A percentile compares a stretch with the other conserved stretches of the same genome.
Conservation (phyloP, 2,329 filamentous ascomycete genomes). For the Fusarium sp. region DNA sequence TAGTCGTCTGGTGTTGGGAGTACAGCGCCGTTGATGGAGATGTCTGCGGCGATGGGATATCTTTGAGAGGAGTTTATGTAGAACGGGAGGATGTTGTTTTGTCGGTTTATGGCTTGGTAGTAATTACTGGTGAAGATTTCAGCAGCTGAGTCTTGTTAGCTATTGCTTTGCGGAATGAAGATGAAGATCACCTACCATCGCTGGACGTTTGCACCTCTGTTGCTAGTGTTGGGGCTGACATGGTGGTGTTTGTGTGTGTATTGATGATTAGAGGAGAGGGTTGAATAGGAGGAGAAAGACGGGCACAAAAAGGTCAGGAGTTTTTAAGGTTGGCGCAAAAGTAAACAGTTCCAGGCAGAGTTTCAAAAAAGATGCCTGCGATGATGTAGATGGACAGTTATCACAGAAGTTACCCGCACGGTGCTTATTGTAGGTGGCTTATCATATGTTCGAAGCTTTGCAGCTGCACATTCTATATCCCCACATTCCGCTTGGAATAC, state of each 20-base stretch:
- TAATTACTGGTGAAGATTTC: conserved; percentile 77
- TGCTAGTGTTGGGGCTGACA: conserved; percentile 53
- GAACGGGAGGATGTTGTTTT: conserved; percentile 70
- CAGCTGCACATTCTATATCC: conserved; percentile 11
- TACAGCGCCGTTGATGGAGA: conserved; percentile 81
- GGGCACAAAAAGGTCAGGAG: background rate
- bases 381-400: conserved; percentile 35
- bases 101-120: conserved; percentile 76
- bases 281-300: background rate
- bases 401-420: conserved; percentile 27
- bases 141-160: conserved; percentile 63
- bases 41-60: conserved; percentile 68
- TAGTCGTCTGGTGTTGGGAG: conserved; percentile 71
- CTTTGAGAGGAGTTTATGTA: conserved; percentile 70
- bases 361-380: conserved; percentile 20
- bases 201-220: conserved; percentile 57
- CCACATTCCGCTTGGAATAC: conserved; percentile 3
- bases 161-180: background rate
- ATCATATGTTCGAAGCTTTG: conserved; percentile 32
- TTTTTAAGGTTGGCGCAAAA: conserved; percentile 37
- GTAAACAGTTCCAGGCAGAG: conserved; percentile 6
- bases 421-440: conserved; percentile 15
- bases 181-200: conserved; percentile 51
- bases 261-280: background rate
- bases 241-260: conserved; percentile 21